Evolutionary conservation across 2,329 filamentous ascomycete genomes (phyloP).

Genomic region (Chaetomium strumarium): DNA sequence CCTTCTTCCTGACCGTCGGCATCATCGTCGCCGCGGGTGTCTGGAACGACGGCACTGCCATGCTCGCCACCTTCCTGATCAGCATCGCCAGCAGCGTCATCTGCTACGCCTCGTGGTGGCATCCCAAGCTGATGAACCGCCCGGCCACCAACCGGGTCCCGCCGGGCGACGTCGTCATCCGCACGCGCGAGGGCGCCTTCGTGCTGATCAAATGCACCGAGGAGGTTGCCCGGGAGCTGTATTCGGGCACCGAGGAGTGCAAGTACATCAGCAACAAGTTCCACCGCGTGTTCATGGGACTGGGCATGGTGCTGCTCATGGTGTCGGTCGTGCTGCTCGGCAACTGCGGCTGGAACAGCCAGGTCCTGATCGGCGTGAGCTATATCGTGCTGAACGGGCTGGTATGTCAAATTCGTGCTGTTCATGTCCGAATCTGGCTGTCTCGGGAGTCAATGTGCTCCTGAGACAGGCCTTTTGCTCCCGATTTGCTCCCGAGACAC

Average conservation of each 20-base stretch:
- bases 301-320: constrained; percentile 57
- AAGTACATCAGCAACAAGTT: constrained; percentile 41
- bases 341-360: constrained; percentile 56
- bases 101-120: constrained; percentile 54
- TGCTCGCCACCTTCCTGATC: constrained; percentile 46
- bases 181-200: constrained; percentile 55
- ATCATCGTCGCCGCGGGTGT: constrained; percentile 40
- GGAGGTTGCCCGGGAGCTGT: constrained; percentile 57
- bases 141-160: constrained; percentile 45
- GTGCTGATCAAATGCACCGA: constrained; percentile 52
- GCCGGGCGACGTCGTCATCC: constrained; percentile 54
- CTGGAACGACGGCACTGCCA: constrained; percentile 45
- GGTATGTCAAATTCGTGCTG: too few relatives aligned
- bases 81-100: constrained; percentile 48
- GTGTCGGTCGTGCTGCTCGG: constrained; percentile 54
- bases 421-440: too few relatives aligned
- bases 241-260: constrained; percentile 56
- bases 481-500: too few relatives aligned
- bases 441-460: too few relatives aligned
- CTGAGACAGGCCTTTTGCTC: too few relatives aligned
- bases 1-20: constrained; percentile 43
- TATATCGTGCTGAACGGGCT: constrained; percentile 56
- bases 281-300: constrained; percentile 50
- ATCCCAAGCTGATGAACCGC: constrained; percentile 47
- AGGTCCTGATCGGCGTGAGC: constrained; percentile 50